phyloP scores from a whole-genome alignment of 805 yeast species.

The Yamadazyma olivae region DNA sequence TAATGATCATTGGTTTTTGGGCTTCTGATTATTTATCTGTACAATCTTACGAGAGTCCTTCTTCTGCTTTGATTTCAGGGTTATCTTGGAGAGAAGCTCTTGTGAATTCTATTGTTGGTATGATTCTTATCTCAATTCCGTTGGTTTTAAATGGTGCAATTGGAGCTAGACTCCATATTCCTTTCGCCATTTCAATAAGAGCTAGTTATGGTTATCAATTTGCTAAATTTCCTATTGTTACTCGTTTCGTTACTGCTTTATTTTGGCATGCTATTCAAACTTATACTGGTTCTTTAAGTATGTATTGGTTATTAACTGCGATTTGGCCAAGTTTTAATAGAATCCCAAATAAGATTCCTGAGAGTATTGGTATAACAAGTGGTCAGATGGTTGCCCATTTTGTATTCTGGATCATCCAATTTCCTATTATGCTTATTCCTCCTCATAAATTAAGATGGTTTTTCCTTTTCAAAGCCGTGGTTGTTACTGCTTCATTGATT shows the following conservation, averaged over 20 bases:
- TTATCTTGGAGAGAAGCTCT: slow-evolving; percentile 18
- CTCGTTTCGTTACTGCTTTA: slow-evolving; percentile 29
- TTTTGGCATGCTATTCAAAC: slow-evolving; percentile 24
- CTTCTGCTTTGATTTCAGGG: slow-evolving; percentile 8
- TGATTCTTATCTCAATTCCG: slow-evolving; percentile 20
- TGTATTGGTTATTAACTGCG: slow-evolving; percentile 23
- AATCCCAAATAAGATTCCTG: slow-evolving; percentile 21
- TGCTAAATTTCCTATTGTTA: slow-evolving; percentile 24
- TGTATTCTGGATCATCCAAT: slow-evolving; percentile 25
- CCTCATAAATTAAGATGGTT: slow-evolving; percentile 33
- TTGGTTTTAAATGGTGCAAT: slow-evolving; percentile 21
- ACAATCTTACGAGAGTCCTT: slow-evolving; percentile 11
- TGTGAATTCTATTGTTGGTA: slow-evolving; percentile 20
- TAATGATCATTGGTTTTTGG: slow-evolving; percentile 13
- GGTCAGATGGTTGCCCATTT: slow-evolving; percentile 29
- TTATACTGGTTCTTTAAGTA: slow-evolving; percentile 21
- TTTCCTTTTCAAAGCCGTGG: slow-evolving; percentile 27
- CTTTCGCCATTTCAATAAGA: slow-evolving; percentile 31
- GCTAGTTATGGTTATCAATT: slow-evolving; percentile 30
- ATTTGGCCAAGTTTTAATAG: slow-evolving; percentile 23
- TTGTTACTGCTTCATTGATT: slow-evolving; percentile 14
- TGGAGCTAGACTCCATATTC: slow-evolving; percentile 32
- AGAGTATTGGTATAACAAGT: slow-evolving; percentile 18
- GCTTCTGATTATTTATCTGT: slow-evolving; percentile 12
- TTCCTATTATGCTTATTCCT: slow-evolving; percentile 29